Evolutionary conservation across 169 alveolate species (phyloP), one percentile per base, ranked within the genome.

Genomic region (Cryptosporidium ryanae): DNA sequence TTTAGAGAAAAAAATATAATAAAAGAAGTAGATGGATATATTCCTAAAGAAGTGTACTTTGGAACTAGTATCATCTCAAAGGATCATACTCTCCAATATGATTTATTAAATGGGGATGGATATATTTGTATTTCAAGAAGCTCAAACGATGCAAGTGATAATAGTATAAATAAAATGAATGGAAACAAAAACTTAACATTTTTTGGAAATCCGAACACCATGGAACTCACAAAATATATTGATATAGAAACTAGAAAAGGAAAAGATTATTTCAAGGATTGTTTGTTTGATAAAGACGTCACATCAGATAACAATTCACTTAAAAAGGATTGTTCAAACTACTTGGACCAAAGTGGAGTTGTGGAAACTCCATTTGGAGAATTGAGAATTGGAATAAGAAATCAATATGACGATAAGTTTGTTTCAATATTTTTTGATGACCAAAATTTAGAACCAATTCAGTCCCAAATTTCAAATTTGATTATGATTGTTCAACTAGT

Each of bases 301-400:
- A n/a, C n/a, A n/a, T 21, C 25, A 52, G 31, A n/a, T 31, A n/a
- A 17, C 0, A 31, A 18, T n/a, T n/a, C n/a, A 18, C 21, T 61
- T 5, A 25, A 61, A 18, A 13, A 6, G 34, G 29, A 61, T 15
- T 0, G 27, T n/a, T 52, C 27, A 4, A 21, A 12, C 13, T 52
- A 52, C 27, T 52, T 44, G 15, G 71, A 49, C 4, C 27, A 50
- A 18, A 55, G 68, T 54, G 87, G 87, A 2, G 63, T 76, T 18
- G 87, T 76, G 7, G 76, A 76, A n/a, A 76, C 87, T 25, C 87
- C 87, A 44, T 76, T 76, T 61, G 87, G 87, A 31, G 87, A 55
- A 32, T 52, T 76, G 18, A 76, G 59, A 38, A 12, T 76, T n/a
- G 87, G 87, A 12, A 38, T 76, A 25, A 38, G 76, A 59, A 61